phyloP scores from a whole-genome alignment of 495 filamentous ascomycete genomes.

The Xylaria nigripes region DNA sequence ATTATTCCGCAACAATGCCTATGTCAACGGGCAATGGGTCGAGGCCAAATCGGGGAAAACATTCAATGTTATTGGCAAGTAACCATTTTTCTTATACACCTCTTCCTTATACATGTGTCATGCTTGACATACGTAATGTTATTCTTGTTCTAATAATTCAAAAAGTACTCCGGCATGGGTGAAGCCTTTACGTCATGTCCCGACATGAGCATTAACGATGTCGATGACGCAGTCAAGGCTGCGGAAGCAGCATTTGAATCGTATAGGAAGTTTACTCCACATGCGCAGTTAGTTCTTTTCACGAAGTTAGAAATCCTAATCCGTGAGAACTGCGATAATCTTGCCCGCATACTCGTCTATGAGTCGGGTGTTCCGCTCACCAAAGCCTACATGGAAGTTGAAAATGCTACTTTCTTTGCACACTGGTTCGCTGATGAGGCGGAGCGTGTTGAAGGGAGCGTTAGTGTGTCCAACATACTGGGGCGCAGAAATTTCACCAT shows the following conservation, averaged over 20 bases:
- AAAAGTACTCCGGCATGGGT: conserved; percentile 53
- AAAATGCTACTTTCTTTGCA: conserved; percentile 50
- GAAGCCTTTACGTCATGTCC: conserved; percentile 56
- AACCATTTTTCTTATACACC: neutral
- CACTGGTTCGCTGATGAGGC: conserved; percentile 62
- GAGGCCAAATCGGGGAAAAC: conserved; percentile 52
- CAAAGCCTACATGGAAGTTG: conserved; percentile 49
- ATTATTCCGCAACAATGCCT: conserved; percentile 48
- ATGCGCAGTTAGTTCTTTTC: conserved; percentile 52
- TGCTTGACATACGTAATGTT: neutral
- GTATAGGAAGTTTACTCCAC: conserved; percentile 52
- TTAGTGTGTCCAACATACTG: conserved; percentile 45
- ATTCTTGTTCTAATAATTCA: neutral
- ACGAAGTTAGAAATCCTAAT: conserved; percentile 50
- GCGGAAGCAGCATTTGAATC: conserved; percentile 53
- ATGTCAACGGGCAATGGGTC: conserved; percentile 54
- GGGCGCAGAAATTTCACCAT: conserved; percentile 56
- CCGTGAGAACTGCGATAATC: conserved; percentile 40
- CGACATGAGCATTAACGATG: conserved; percentile 51
- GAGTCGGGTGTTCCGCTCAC: conserved; percentile 56
- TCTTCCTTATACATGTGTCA: neutral
- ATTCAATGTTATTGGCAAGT: conserved; percentile 56
- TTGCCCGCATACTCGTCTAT: conserved; percentile 50
- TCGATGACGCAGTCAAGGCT: conserved; percentile 48
- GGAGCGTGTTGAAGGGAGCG: conserved; percentile 56